Evolutionary conservation across 139 green algal genomes (phyloP).

Genomic region (Tetradesmus lagerheimii): DNA sequence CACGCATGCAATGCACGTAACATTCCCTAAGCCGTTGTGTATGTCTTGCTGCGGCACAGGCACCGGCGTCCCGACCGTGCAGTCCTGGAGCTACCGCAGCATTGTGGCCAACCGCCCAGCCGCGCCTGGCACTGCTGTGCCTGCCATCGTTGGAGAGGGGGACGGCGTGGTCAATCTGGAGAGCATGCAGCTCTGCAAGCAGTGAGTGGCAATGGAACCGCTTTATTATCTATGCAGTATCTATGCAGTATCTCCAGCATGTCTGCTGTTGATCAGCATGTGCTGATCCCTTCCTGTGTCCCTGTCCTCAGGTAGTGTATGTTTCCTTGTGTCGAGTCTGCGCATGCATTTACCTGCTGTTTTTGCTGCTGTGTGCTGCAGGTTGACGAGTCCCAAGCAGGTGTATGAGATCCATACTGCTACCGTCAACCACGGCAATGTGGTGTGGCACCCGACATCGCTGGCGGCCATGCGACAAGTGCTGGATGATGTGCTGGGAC

Average conservation of each 20-base stretch:
- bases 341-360: too few relatives aligned
- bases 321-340: too few relatives aligned
- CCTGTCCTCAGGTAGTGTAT: background rate
- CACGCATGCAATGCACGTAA: background rate
- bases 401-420: background rate
- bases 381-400: conserved; percentile 4
- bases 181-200: conserved; percentile 34
- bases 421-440: background rate
- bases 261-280: too few relatives aligned
- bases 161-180: conserved; percentile 39
- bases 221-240: too few relatives aligned
- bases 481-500: background rate
- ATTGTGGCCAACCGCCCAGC: conserved; percentile 10
- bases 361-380: background rate
- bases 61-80: background rate
- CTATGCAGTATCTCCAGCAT: too few relatives aligned
- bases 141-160: background rate
- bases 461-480: background rate
- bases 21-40: background rate
- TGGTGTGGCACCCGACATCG: background rate
- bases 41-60: background rate
- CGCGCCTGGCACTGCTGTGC: background rate
- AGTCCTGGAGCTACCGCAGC: conserved; percentile 18
- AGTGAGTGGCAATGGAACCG: background rate
- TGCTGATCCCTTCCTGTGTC: too few relatives aligned